Evolutionary conservation across 768 basidiomycete species (phyloP).

Genomic region (Daedaleopsis nitida): DNA sequence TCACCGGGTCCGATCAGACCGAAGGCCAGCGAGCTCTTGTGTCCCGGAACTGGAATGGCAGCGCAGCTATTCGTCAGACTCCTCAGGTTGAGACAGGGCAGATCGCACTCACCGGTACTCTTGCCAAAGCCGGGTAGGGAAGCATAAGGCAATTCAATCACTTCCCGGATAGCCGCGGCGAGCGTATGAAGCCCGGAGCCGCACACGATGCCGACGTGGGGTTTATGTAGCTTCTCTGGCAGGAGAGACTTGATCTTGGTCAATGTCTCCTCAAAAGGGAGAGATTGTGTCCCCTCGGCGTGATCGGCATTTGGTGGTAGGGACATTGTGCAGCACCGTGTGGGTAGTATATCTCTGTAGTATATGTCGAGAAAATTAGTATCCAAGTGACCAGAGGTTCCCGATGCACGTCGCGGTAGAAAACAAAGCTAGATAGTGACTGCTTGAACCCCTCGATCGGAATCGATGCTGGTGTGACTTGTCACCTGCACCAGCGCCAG

Average conservation of each 20-base stretch:
- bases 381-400: no score
- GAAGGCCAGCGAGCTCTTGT: constrained; percentile 80
- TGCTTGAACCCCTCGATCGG: no score
- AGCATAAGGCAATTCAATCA: constrained; percentile 63
- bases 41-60: constrained; percentile 64
- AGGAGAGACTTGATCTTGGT: constrained; percentile 30
- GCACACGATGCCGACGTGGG: constrained; percentile 81
- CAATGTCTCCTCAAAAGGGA: constrained; percentile 34
- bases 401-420: no score
- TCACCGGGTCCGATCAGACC: constrained; percentile 65
- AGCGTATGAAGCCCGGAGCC: constrained; percentile 85
- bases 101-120: constrained; percentile 63
- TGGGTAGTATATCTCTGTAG: neutral
- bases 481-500: no score
- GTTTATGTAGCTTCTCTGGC: constrained; percentile 45
- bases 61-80: neutral
- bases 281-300: constrained; percentile 3
- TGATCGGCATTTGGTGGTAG: neutral
- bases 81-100: neutral
- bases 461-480: no score
- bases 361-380: neutral
- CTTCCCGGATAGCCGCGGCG: constrained; percentile 57
- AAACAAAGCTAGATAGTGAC: no score
- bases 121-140: constrained; percentile 71
- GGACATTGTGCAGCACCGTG: neutral